Conservation (phyloP, 1,139 yeast species). For the Yamadazyma dendronema region DNA sequence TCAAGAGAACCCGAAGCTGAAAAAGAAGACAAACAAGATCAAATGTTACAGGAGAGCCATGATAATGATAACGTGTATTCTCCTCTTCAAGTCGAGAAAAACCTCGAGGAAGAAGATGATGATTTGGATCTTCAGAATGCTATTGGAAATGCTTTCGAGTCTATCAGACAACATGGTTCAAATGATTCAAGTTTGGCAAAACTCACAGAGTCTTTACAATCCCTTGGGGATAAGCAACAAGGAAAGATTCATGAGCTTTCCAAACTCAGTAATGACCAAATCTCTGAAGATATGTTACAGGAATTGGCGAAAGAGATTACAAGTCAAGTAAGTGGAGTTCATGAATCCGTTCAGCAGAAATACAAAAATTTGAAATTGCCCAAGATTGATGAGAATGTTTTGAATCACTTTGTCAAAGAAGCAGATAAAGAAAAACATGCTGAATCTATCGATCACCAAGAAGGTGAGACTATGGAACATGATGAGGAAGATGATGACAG, state of each 20-base stretch:
- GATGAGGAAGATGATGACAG: constrained; percentile 6
- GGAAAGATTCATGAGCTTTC: neutral
- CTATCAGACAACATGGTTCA: constrained; percentile 17
- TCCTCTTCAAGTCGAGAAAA: constrained; percentile 16
- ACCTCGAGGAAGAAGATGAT: constrained; percentile 15
- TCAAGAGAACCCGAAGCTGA: neutral
- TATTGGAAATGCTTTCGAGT: constrained; percentile 34
- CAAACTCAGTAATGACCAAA: constrained; percentile 8
- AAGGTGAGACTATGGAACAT: neutral
- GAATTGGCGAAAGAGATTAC: constrained; percentile 36
- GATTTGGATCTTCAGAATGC: constrained; percentile 29
- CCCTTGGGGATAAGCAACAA: neutral
- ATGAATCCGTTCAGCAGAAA: constrained; percentile 12
- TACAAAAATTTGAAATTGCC: constrained; percentile 21
- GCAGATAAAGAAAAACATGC: constrained; percentile 24
- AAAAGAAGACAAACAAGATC: no score
- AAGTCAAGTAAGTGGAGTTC: constrained; percentile 30
- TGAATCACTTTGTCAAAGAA: constrained; percentile 39
- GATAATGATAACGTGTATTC: constrained; percentile 11
- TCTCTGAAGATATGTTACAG: constrained; percentile 26
- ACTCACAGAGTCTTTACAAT: constrained; percentile 1
- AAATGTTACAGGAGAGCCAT: no score
- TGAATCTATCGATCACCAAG: neutral
- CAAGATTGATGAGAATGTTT: constrained; percentile 36
- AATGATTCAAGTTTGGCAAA: neutral